Conservation (phyloP, 1,284 basidiomycete genomes). For the Cystobasidium sp. region DNA sequence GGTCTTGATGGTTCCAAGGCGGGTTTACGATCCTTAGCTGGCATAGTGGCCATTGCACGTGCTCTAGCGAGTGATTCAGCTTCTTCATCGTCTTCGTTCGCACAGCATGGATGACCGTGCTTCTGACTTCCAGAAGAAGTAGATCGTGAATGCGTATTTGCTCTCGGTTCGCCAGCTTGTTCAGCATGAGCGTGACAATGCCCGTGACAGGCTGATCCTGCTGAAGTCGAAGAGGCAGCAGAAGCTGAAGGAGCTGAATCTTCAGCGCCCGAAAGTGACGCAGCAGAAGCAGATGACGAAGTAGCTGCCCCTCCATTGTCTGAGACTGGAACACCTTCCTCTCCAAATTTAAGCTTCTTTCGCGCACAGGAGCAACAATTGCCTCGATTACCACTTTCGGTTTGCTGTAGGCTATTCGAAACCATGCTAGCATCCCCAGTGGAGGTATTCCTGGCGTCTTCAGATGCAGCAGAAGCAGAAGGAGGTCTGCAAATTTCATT, state of each 20-base stretch:
- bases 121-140: slow-evolving; percentile 36
- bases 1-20: slow-evolving; percentile 45
- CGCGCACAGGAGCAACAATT: slow-evolving; percentile 32
- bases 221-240: background rate
- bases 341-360: slow-evolving; percentile 27
- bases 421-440: background rate
- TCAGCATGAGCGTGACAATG: slow-evolving; percentile 20
- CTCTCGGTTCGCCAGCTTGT: background rate
- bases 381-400: background rate
- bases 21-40: slow-evolving; percentile 30
- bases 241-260: slow-evolving; percentile 1
- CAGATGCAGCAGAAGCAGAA: background rate
- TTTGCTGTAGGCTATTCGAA: background rate
- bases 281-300: slow-evolving; percentile 19
- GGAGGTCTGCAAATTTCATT: slow-evolving; percentile 30
- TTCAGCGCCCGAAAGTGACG: background rate
- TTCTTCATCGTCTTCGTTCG: slow-evolving; percentile 27
- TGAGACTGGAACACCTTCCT: slow-evolving; percentile 2
- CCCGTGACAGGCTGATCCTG: background rate
- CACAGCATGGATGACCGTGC: slow-evolving; percentile 26
- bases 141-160: slow-evolving; percentile 16
- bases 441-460: background rate
- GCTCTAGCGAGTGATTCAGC: slow-evolving; percentile 32
- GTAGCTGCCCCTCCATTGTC: slow-evolving; percentile 12
- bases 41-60: slow-evolving; percentile 30